Evolutionary conservation across 106 monocot genomes (phyloP).

Genomic region (Ottelia alismoides): DNA sequence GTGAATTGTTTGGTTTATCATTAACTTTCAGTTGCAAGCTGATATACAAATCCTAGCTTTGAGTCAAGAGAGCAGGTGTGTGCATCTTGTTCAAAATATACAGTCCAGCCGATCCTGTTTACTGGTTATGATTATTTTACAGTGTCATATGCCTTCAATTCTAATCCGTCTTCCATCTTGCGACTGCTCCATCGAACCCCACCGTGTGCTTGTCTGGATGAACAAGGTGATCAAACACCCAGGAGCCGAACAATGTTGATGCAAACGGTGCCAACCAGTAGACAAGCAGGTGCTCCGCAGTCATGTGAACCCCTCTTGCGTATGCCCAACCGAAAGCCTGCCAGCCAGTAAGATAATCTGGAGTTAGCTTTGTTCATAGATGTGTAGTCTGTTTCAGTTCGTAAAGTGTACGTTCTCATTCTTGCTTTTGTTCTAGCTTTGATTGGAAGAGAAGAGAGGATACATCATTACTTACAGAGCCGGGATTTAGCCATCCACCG

Average conservation of each 20-base stretch:
- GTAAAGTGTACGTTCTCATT: background rate
- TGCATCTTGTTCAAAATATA: no score
- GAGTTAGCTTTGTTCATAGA: background rate
- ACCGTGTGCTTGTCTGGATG: no score
- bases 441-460: background rate
- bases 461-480: background rate
- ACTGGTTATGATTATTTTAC: no score
- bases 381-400: background rate
- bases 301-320: background rate
- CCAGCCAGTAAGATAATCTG: background rate
- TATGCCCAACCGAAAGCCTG: slow-evolving; percentile 9
- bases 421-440: background rate
- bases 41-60: no score
- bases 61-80: no score
- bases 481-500: background rate
- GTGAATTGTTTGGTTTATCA: no score
- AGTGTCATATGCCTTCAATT: no score
- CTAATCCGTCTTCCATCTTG: background rate
- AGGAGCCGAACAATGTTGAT: slow-evolving; percentile 1
- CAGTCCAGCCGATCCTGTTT: no score
- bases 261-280: slow-evolving; percentile 5
- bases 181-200: background rate
- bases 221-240: background rate
- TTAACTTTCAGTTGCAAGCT: no score
- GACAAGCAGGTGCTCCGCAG: slow-evolving; percentile 4